Evolutionary conservation across 148 eudicot species (phyloP).

Genomic region (Camellia granthamiana): DNA sequence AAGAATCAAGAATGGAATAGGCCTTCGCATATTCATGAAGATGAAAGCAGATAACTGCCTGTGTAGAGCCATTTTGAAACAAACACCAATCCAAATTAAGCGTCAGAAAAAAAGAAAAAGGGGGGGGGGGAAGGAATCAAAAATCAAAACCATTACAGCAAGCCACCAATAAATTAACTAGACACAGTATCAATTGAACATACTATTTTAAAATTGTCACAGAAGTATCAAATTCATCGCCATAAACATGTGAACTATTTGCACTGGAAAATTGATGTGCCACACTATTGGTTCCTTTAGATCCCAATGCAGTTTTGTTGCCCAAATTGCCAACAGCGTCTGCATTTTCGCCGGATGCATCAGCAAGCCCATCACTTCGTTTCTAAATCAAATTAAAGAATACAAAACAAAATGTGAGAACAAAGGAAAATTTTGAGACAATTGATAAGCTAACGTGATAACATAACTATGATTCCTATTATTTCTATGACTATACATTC

Average conservation of each 20-base stretch:
- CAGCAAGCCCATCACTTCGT: constrained; percentile 59
- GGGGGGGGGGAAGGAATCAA: background rate
- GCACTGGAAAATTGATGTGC: background rate
- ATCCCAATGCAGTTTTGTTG: constrained; percentile 38
- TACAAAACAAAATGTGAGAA: background rate
- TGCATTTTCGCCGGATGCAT: constrained; percentile 51
- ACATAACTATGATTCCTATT: no score
- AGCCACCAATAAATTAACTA: background rate
- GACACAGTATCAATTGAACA: constrained; percentile 15
- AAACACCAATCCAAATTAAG: background rate
- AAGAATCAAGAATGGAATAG: constrained; percentile 56
- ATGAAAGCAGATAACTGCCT: constrained; percentile 78
- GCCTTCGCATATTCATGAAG: constrained; percentile 76
- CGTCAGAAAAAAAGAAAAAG: background rate
- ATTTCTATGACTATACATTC: no score
- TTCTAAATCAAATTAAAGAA: constrained; percentile 38
- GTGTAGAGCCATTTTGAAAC: constrained; percentile 19
- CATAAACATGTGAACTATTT: constrained; percentile 35
- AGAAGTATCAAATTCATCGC: constrained; percentile 55
- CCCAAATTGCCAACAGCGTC: constrained; percentile 41
- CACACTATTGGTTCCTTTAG: constrained; percentile 42
- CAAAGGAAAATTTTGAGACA: background rate
- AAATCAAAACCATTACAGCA: background rate
- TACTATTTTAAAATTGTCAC: constrained; percentile 78
- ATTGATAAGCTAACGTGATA: no score